These are phyloP conservation scores for Aspergillus udagawae DNA, from an alignment of 2,329 filamentous ascomycete species.

Conservation along the genomic window DNA sequence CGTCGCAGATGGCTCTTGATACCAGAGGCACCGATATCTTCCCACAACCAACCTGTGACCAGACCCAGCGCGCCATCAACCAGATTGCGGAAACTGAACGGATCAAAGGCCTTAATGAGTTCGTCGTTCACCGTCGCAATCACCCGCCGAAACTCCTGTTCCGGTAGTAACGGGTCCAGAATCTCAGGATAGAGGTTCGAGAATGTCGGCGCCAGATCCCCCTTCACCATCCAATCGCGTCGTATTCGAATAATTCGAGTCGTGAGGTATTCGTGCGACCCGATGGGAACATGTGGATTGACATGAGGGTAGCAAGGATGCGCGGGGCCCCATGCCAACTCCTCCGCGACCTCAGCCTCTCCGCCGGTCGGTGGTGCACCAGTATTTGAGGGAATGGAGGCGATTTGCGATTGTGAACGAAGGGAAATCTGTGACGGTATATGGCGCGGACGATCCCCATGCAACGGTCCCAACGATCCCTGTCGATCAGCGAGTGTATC, in stretches of 20 bases:
- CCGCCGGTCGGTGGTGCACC: conserved; percentile 26
- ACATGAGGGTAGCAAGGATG: conserved; percentile 93
- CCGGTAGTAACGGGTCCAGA: conserved; percentile 76
- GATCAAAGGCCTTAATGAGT: conserved; percentile 73
- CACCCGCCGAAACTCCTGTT: conserved; percentile 79
- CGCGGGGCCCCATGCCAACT: conserved; percentile 83
- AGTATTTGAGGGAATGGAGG: conserved; percentile 36
- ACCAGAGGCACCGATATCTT: conserved; percentile 75
- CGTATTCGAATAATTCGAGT: conserved; percentile 90
- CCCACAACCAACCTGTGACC: conserved; percentile 90
- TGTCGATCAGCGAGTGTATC: conserved; percentile 14
- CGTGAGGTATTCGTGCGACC: conserved; percentile 67
- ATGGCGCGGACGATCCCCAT: conserved; percentile 32
- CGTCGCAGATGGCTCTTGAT: conserved; percentile 67
- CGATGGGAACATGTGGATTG: conserved; percentile 81
- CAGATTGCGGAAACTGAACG: conserved; percentile 71
- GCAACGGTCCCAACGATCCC: conserved; percentile 1
- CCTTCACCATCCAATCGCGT: conserved; percentile 84
- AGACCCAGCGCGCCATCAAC: conserved; percentile 75
- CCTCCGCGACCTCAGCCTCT: conserved; percentile 59
- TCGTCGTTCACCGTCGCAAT: conserved; percentile 79
- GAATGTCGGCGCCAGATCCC: conserved; percentile 88
- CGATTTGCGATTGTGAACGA: conserved; percentile 38
- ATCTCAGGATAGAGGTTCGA: conserved; percentile 97
- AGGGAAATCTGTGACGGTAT: conserved; percentile 39